Evolutionary conservation across 148 eudicot species (phyloP).

Genomic region (Dianthus caryophyllus): DNA sequence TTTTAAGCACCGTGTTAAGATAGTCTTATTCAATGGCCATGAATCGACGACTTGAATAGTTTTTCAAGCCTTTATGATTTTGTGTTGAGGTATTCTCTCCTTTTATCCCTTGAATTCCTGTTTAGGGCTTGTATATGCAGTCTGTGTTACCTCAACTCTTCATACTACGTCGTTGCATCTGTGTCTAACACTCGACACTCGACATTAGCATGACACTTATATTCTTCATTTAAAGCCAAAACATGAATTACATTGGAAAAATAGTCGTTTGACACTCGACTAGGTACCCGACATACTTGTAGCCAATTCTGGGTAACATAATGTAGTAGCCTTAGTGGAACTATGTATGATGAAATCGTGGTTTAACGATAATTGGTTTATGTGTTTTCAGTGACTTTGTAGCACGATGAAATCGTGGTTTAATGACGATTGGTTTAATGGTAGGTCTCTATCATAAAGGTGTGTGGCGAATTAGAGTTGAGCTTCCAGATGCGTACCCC

Average conservation of each 20-base stretch:
- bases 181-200: too few species aligned
- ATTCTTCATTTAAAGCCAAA: too few species aligned
- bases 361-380: background rate
- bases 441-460: conserved; percentile 93
- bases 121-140: background rate
- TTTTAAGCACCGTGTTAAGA: background rate
- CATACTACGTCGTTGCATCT: too few species aligned
- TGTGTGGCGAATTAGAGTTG: conserved; percentile 85
- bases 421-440: background rate
- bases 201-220: too few species aligned
- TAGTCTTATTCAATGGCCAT: background rate
- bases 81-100: conserved; percentile 6
- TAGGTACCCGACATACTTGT: too few species aligned
- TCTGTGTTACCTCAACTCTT: too few species aligned
- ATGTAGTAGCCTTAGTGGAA: background rate
- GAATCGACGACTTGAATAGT: background rate
- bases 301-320: too few species aligned
- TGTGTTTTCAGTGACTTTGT: conserved; percentile 21
- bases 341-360: background rate
- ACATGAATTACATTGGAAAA: too few species aligned
- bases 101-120: background rate
- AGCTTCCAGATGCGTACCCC: conserved; percentile 93
- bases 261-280: too few species aligned
- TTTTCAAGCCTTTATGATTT: conserved; percentile 1
- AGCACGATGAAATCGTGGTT: background rate